phyloP scores from a whole-genome alignment of 805 yeast species.

The Lipomyces yamanashiensis region DNA sequence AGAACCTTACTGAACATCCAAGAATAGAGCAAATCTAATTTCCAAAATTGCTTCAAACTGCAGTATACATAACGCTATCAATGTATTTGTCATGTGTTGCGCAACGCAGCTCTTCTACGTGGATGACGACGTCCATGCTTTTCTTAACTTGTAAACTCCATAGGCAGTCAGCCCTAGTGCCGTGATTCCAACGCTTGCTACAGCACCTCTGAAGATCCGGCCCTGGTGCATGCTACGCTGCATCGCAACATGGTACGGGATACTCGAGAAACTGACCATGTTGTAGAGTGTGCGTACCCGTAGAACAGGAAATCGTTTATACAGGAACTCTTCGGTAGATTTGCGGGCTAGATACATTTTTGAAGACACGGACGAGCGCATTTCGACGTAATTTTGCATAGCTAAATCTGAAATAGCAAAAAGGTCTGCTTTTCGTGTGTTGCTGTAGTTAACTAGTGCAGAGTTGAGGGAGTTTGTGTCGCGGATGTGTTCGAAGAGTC shows the following conservation, averaged over 20 bases:
- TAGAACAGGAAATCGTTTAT: conserved; percentile 71
- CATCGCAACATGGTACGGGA: conserved; percentile 55
- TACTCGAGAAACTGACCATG: conserved; percentile 88
- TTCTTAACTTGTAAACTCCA: conserved; percentile 13
- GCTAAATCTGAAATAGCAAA: conserved; percentile 79
- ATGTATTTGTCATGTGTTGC: not conserved
- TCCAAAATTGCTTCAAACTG: not conserved
- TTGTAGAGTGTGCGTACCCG: conserved; percentile 62
- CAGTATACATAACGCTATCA: not conserved
- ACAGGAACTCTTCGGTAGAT: conserved; percentile 66
- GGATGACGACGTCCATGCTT: conserved; percentile 1
- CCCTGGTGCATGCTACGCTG: conserved; percentile 22
- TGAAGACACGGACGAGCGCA: conserved; percentile 80
- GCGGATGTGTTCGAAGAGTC: conserved; percentile 57
- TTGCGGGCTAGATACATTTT: conserved; percentile 66
- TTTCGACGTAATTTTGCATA: conserved; percentile 78
- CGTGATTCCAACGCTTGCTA: conserved; percentile 15
- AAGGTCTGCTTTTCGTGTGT: conserved; percentile 64
- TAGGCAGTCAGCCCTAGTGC: conserved; percentile 24
- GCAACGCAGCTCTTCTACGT: not conserved
- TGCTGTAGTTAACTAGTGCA: conserved; percentile 63
- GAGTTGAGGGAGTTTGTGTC: conserved; percentile 29
- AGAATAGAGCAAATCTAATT: too few species aligned
- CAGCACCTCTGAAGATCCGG: conserved; percentile 17
- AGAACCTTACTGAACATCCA: too few species aligned